phyloP scores from a whole-genome alignment of 2,329 filamentous ascomycete species.

The Nothopassalora personata region DNA sequence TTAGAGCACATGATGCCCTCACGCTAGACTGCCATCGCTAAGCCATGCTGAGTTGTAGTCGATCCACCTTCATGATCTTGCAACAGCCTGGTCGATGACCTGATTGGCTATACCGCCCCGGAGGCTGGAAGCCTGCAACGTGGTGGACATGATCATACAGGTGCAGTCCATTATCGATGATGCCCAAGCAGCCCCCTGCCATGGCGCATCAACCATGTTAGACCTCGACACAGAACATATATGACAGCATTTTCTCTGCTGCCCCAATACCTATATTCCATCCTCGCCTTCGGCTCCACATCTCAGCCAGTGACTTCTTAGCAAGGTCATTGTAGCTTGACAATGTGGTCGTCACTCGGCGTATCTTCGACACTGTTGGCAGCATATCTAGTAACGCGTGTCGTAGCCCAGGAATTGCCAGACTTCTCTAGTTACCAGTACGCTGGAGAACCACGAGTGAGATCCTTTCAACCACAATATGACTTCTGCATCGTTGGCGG shows the following conservation, averaged over 20 bases:
- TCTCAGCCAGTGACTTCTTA: background rate
- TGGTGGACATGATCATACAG: too few relatives aligned
- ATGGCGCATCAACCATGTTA: too few relatives aligned
- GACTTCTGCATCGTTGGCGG: slow-evolving; percentile 18
- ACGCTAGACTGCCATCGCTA: too few relatives aligned
- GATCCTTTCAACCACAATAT: slow-evolving; percentile 9
- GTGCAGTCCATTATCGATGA: too few relatives aligned
- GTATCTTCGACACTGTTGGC: background rate
- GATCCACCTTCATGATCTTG: too few relatives aligned
- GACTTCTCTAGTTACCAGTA: slow-evolving; percentile 15
- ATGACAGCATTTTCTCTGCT: background rate
- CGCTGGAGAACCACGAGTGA: slow-evolving; percentile 6
- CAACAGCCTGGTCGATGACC: too few relatives aligned
- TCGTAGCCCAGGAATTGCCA: background rate
- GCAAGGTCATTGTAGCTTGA: background rate
- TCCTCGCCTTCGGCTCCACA: background rate
- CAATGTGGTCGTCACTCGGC: background rate
- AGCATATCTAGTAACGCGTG: background rate
- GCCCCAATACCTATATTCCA: background rate
- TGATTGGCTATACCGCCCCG: too few relatives aligned
- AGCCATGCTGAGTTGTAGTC: too few relatives aligned
- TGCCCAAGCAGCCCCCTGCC: too few relatives aligned
- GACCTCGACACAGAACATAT: background rate
- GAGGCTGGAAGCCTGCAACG: too few relatives aligned
- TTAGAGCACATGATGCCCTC: too few relatives aligned